Base-by-base conservation (phyloP, 2,329 filamentous ascomycete species). In the Ascochyta pisi region DNA sequence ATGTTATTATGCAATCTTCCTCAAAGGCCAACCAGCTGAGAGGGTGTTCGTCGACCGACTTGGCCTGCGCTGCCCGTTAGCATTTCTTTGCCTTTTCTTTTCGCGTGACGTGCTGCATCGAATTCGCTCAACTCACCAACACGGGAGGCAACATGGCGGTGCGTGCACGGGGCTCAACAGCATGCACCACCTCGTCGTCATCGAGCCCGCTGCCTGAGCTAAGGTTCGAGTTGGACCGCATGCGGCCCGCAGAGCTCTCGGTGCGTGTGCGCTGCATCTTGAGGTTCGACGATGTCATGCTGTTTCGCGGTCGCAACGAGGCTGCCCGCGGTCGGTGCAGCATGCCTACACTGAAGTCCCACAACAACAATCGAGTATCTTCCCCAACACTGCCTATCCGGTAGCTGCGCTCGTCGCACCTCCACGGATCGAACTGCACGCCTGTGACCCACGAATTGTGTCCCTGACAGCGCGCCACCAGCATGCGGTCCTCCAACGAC, bases 321-420 rank as follows among this genome's bases (percentile, higher is more conserved):
- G 81, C 78, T 64, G 86, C 89, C 78, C 94, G 94, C 19, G 95
- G 94, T 57, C 93, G 85, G 76, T 96, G 91, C 67, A 99, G 82
- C 94, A 98, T 98, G 66, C 92, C 92, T 38, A 96, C 92, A 63
- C 89, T 96, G 74, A 99, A 99, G 79, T 99, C 95, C 95, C 95
- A 99, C 12, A 99, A 81, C 56, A 96, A 86, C 16, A 99, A 80
- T 54, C 92, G 84, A 67, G 93, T 91, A 73, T 99, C 95, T 73
- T 98, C 94, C 13, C 94, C 95, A 0, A 99, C 94, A 68, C 92
- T 96, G 27, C 95, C 95, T 68, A 99, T 96, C 1, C 95, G 86
- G 77, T 99, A 99, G 67, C 92, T 98, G 66, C 90, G 87, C 72
- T 96, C 92, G 70, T 99, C 95, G 70, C 95, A 99, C 61, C 93